Percentiles rank a stretch among this genome's conserved stretches.
phyloP scores from a whole-genome alignment of 1,284 basidiomycete genomes.

The Takashimella koratensis region DNA sequence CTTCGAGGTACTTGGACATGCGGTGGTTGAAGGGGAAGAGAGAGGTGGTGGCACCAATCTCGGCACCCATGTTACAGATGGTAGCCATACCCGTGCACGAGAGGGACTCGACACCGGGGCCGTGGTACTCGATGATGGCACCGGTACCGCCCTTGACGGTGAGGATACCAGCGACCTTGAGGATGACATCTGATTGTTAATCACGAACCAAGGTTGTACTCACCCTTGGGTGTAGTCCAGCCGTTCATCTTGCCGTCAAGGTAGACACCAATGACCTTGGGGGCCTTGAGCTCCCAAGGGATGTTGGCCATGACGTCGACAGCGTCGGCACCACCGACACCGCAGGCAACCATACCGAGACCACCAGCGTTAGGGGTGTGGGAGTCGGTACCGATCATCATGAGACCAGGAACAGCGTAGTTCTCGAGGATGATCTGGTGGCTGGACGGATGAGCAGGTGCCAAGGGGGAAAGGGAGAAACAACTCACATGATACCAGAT shows the following conservation, averaged over 20 bases:
- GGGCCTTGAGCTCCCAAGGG: constrained; percentile 99
- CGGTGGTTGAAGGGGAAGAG: constrained; percentile 98
- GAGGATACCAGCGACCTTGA: constrained; percentile 95
- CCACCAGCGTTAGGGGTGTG: constrained; percentile 99
- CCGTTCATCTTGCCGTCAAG: constrained; percentile 91
- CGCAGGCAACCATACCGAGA: constrained; percentile 97
- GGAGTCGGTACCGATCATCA: constrained; percentile 99
- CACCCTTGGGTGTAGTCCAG: constrained; percentile 97
- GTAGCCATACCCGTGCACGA: constrained; percentile 99
- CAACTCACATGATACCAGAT: constrained; percentile 77
- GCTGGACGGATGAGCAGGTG: constrained; percentile 10
- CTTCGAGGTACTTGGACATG: constrained; percentile 89
- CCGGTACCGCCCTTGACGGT: constrained; percentile 98
- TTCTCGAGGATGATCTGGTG: constrained; percentile 98
- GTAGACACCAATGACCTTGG: constrained; percentile 97
- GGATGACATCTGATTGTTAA: constrained; percentile 73
- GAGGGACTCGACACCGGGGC: constrained; percentile 89
- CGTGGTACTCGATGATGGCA: constrained; percentile 92
- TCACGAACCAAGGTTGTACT: constrained; percentile 26
- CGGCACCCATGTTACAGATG: constrained; percentile 98
- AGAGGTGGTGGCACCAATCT: constrained; percentile 98
- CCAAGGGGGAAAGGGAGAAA: background rate
- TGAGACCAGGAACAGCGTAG: constrained; percentile 96
- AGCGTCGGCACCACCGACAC: constrained; percentile 98
- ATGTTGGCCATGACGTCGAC: constrained; percentile 98